phyloP scores from a whole-genome alignment of 768 basidiomycete genomes.

The Amanita pseudoporphyria region DNA sequence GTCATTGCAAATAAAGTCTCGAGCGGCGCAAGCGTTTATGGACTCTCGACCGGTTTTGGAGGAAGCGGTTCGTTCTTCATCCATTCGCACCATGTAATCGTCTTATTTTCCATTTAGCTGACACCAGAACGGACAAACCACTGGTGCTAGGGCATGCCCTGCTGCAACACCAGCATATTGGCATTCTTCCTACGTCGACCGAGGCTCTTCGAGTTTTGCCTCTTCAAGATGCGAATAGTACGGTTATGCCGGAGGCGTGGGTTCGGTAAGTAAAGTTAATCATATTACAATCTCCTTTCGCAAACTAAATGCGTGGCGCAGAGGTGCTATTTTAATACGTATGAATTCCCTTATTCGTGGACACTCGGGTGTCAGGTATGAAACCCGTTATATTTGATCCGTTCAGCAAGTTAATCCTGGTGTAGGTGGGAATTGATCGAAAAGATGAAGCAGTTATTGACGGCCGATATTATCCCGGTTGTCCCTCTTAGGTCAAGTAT shows the following conservation, averaged over 20 bases:
- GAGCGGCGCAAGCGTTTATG: constrained; percentile 65
- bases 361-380: constrained; percentile 62
- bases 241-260: constrained; percentile 81
- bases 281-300: constrained; percentile 17
- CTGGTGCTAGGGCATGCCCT: constrained; percentile 54
- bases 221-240: constrained; percentile 54
- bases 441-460: constrained; percentile 54
- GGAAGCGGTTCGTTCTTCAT: constrained; percentile 43
- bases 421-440: constrained; percentile 61
- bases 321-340: constrained; percentile 68
- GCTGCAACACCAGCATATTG: constrained; percentile 66
- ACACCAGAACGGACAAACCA: constrained; percentile 63
- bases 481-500: constrained; percentile 77
- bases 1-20: constrained; percentile 65
- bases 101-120: constrained; percentile 33
- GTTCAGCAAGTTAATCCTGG: background rate
- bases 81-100: constrained; percentile 8
- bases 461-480: constrained; percentile 56
- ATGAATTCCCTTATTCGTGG: constrained; percentile 79
- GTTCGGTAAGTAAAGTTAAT: constrained; percentile 40
- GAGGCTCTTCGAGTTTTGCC: constrained; percentile 42
- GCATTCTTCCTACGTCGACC: constrained; percentile 50
- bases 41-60: constrained; percentile 73
- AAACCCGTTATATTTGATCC: background rate
- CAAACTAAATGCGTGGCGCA: constrained; percentile 29